A percentile compares a stretch with the other conserved stretches of the same genome.
Evolutionary conservation across 345 rosid species (phyloP).

Genomic region (Eucalyptus pauciflora): DNA sequence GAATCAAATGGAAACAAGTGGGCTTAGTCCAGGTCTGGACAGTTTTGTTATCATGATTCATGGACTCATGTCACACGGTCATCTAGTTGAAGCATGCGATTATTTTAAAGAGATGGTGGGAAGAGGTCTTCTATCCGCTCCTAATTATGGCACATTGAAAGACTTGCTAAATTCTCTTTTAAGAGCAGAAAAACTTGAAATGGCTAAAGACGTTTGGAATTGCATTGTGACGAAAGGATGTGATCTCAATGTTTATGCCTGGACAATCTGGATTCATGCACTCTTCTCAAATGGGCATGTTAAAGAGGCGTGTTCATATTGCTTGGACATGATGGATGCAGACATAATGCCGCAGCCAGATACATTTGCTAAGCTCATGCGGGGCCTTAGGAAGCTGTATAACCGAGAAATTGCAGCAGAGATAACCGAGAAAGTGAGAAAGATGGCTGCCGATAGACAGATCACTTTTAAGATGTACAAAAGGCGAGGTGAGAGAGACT

Average conservation of each 20-base stretch:
- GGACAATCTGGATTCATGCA: conserved; percentile 96
- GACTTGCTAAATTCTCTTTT: conserved; percentile 48
- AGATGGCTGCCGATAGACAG: conserved; percentile 75
- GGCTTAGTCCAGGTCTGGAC: conserved; percentile 67
- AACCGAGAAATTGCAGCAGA: conserved; percentile 73
- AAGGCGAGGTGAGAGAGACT: conserved; percentile 74
- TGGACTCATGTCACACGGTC: conserved; percentile 56
- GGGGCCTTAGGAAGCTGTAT: conserved; percentile 58
- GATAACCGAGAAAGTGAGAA: conserved; percentile 85
- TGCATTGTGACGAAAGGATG: conserved; percentile 58
- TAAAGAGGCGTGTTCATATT: conserved; percentile 79
- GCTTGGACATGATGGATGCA: conserved; percentile 89
- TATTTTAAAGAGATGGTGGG: conserved; percentile 79
- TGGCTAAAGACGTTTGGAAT: conserved; percentile 80
- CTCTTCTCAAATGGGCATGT: conserved; percentile 72
- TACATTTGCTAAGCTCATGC: conserved; percentile 87
- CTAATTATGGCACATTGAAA: conserved; percentile 66
- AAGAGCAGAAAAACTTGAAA: conserved; percentile 64
- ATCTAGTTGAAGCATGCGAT: conserved; percentile 53
- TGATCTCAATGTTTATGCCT: conserved; percentile 54
- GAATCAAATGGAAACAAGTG: conserved; percentile 64
- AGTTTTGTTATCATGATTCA: conserved; percentile 57
- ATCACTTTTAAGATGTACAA: conserved; percentile 89
- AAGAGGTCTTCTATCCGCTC: conserved; percentile 53
- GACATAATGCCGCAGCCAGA: conserved; percentile 80